These are phyloP conservation scores for Candida awuae DNA, from an alignment of 805 yeast species.

Conservation along the genomic window DNA sequence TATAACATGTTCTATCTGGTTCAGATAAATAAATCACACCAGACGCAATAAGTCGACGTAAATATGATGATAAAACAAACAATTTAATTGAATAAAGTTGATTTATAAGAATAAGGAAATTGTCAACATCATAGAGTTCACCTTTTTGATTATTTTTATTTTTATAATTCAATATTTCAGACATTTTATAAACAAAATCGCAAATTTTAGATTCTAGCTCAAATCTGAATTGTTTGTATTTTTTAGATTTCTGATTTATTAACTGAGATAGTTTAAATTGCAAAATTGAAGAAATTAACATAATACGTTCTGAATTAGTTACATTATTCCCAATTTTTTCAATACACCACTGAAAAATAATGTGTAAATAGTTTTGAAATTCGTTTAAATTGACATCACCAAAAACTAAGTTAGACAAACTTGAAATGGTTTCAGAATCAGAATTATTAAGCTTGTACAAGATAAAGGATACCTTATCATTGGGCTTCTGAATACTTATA, in stretches of 20 bases:
- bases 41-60: slow-evolving; percentile 75
- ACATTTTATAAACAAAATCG: slow-evolving; percentile 26
- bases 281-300: slow-evolving; percentile 22
- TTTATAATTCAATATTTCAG: slow-evolving; percentile 22
- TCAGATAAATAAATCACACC: slow-evolving; percentile 65
- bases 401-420: slow-evolving; percentile 19
- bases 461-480: slow-evolving; percentile 16
- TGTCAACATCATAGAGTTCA: slow-evolving; percentile 18
- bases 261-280: slow-evolving; percentile 18
- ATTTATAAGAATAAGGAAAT: slow-evolving; percentile 40
- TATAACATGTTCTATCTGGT: slow-evolving; percentile 40
- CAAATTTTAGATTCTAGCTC: slow-evolving; percentile 28
- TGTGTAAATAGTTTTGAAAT: slow-evolving; percentile 13
- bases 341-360: slow-evolving; percentile 27
- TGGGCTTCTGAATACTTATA: background rate
- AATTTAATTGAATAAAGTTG: slow-evolving; percentile 42
- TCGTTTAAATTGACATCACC: slow-evolving; percentile 17
- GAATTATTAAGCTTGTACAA: slow-evolving; percentile 25
- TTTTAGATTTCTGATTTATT: slow-evolving; percentile 18
- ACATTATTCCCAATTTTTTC: slow-evolving; percentile 18
- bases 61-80: slow-evolving; percentile 55
- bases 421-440: slow-evolving; percentile 13
- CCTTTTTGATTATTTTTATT: slow-evolving; percentile 10
- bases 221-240: slow-evolving; percentile 19
- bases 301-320: slow-evolving; percentile 16